phyloP scores from a whole-genome alignment of 768 basidiomycete genomes.

The Paxillus rubicundulus region DNA sequence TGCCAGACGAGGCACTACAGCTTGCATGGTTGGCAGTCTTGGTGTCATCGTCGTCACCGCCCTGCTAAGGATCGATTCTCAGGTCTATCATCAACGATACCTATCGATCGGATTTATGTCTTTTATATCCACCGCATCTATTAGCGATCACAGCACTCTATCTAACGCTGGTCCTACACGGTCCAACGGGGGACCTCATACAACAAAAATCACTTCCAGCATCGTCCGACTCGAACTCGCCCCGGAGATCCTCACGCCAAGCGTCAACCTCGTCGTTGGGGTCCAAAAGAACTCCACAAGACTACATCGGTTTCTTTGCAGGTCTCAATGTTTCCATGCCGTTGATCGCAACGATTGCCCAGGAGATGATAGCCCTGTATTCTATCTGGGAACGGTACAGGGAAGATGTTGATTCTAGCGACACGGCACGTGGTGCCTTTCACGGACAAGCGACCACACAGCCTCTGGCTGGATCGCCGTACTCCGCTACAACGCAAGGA shows the following conservation, averaged over 20 bases:
- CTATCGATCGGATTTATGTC: slow-evolving; percentile 87
- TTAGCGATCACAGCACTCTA: slow-evolving; percentile 92
- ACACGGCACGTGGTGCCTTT: slow-evolving; percentile 18
- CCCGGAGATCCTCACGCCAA: slow-evolving; percentile 57
- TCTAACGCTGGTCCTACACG: slow-evolving; percentile 76
- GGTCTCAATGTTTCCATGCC: slow-evolving; percentile 83
- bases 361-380: slow-evolving; percentile 90
- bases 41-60: background rate
- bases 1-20: slow-evolving; percentile 76
- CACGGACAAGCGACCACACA: slow-evolving; percentile 8
- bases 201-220: slow-evolving; percentile 36
- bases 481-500: slow-evolving; percentile 17
- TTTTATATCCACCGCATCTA: slow-evolving; percentile 93
- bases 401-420: slow-evolving; percentile 52
- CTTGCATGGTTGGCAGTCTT: slow-evolving; percentile 73
- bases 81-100: slow-evolving; percentile 98
- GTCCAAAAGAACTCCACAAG: slow-evolving; percentile 45
- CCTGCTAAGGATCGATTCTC: background rate
- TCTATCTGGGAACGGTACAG: slow-evolving; percentile 85
- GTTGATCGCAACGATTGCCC: slow-evolving; percentile 78
- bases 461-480: slow-evolving; percentile 16
- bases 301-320: slow-evolving; percentile 80
- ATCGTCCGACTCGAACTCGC: slow-evolving; percentile 34
- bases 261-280: slow-evolving; percentile 31
- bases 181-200: slow-evolving; percentile 48